Evolutionary conservation across 257 asterid species (phyloP), one percentile per base, ranked within the genome.

Genomic region (Cynanchum wilfordii): DNA sequence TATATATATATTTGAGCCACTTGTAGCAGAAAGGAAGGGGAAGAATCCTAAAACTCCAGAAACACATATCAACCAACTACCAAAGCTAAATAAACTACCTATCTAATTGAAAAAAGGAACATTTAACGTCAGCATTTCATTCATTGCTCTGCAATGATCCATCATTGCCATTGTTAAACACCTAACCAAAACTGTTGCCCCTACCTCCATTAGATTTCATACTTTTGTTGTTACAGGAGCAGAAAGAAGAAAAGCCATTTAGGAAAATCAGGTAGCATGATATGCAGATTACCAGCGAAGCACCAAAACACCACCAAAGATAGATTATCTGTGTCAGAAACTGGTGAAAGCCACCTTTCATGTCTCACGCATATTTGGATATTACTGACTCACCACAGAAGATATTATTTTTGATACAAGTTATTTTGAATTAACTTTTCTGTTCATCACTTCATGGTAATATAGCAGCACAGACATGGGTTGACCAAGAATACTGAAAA

Each of bases 371-470:
- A 13, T 16, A 42, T 17, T 36, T 33, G 69, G 25, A 9, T 10
- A 10, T 19, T 47, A 36, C 50, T 29, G 4, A 33, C 38, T 64
- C 10, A 0, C 25, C 47, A 63, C 33, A 7, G 11, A 30, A 29
- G 8, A 22, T 29, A 12, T 30, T 0, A 42, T 30, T 24, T 30
- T 66, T n/a, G 20, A 42, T 5, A 42, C 4, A 49, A 69, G 16
- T 15, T 36, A 69, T 19, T 9, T 69, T 47, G 45, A 69, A 19
- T 9, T 50, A 15, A 69, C 73, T 85, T 90, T 90, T 71, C 94
- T 89, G 62, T 95, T 95, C 96, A 95, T 87, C 84, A 87, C 76
- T 82, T 90, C 99, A 66, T 95, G 99, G 84, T 95, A 95, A 85
- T 95, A 92, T 27, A 95, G 88, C 80, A 95, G 80, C 70, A 92